Evolutionary conservation across 306 rosid genomes (phyloP), one percentile per base, ranked within the genome.

Genomic region (Erythrophleum fordii): DNA sequence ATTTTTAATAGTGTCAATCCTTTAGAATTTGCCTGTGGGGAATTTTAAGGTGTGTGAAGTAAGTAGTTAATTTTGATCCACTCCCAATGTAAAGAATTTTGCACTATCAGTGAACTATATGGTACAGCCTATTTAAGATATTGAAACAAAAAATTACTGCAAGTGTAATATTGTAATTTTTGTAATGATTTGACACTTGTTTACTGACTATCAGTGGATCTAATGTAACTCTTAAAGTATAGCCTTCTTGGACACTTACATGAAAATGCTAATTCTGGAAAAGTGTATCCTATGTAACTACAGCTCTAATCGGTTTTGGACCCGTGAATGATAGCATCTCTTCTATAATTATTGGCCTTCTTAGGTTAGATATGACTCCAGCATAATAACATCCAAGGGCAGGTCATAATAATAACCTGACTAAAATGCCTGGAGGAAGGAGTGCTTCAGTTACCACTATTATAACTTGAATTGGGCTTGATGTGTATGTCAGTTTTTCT

Each of bases 401-500:
- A 68, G 53, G 48, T 68, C 73, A 68, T 48, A 49, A 44, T 6
- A 45, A 48, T 71, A 45, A 26, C 42, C 49, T 46, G 42, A 29
- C 28, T 74, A 66, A 74, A 58, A 10, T 23, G 22, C n/a, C 39
- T 46, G 44, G 81, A 2, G 73, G 37, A 67, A 44, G 56, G 64
- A 70, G 48, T 14, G 65, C 59, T 53, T 70, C 2, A 39, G 46
- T 52, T 11, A 12, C 85, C 23, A 5, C 29, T 34, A 69, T 20
- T 62, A 55, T 16, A 62, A 62, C 35, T 44, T 39, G 28, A 65
- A 44, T 66, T 44, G 71, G 61, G 67, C 49, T 44, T 72, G 11
- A 20, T 53, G 34, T 56, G 67, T 31, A 18, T 23, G 73, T 78
- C 71, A 39, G 55, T 77, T 66, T 80, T 69, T 2, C 25, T 16